These are phyloP conservation scores for Fragaria vesca DNA, from an alignment of 306 rosid genomes.

Conservation along the genomic window DNA sequence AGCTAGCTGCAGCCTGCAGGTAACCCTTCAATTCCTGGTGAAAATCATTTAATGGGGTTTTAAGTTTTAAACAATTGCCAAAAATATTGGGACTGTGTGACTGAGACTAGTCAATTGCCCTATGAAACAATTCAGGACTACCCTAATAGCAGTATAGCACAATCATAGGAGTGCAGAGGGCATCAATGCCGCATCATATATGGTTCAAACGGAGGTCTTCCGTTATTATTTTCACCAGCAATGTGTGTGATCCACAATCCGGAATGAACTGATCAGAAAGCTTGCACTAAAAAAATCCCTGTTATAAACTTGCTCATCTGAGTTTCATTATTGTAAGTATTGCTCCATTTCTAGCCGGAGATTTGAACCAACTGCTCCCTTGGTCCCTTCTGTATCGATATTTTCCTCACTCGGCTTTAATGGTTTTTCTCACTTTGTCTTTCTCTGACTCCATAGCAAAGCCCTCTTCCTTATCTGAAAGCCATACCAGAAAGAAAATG, in stretches of 20 bases:
- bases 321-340: background rate
- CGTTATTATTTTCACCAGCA: background rate
- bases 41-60: background rate
- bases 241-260: background rate
- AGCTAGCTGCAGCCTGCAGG: too few relatives aligned
- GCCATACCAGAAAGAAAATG: background rate
- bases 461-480: conserved; percentile 13
- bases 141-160: background rate
- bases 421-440: conserved; percentile 1
- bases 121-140: background rate
- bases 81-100: too few relatives aligned
- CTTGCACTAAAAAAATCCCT: background rate
- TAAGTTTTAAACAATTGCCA: background rate
- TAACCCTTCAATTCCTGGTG: too few relatives aligned
- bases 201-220: too few relatives aligned
- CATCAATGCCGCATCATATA: too few relatives aligned
- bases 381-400: background rate
- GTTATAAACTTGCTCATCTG: background rate
- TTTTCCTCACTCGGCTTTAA: background rate
- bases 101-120: background rate
- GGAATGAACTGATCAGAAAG: background rate
- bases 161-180: too few relatives aligned
- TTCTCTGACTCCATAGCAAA: background rate
- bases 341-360: background rate
- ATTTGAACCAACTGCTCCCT: background rate